Conservation (phyloP, 352 stramenopile genomes). For the Vaucheria bursata region DNA sequence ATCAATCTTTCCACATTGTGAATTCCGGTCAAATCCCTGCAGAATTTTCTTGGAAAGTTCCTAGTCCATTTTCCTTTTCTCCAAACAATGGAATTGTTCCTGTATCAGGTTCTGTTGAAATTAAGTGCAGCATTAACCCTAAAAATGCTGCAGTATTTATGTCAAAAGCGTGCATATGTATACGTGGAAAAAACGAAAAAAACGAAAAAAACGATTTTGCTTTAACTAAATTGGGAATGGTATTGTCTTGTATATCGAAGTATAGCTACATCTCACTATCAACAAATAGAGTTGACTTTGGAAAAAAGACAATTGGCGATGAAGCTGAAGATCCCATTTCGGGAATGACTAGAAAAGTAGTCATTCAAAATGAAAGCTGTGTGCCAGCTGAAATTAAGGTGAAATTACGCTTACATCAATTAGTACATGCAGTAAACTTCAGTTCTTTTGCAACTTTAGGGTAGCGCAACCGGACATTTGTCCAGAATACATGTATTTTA, state of each 20-base stretch:
- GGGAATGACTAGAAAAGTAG: conserved; percentile 63
- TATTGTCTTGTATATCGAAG: conserved; percentile 73
- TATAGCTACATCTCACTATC: conserved; percentile 72
- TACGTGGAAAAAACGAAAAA: conserved; percentile 52
- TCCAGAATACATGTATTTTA: background rate
- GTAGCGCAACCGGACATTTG: background rate
- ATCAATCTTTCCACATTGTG: conserved; percentile 60
- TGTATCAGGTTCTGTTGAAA: conserved; percentile 59
- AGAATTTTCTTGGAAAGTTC: conserved; percentile 69
- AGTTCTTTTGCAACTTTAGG: background rate
- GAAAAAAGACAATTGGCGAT: conserved; percentile 2
- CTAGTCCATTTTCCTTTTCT: conserved; percentile 67
- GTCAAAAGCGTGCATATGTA: conserved; percentile 55
- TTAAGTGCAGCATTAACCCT: conserved; percentile 65
- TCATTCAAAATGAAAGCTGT: conserved; percentile 75
- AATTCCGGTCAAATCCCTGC: conserved; percentile 76
- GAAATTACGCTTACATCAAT: background rate
- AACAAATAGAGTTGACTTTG: conserved; percentile 51
- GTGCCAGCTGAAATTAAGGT: conserved; percentile 69
- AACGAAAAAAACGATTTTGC: too few relatives aligned
- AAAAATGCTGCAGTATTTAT: conserved; percentile 69
- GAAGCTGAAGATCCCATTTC: too few relatives aligned
- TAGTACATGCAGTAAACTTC: background rate
- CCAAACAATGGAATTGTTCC: conserved; percentile 59
- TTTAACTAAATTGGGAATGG: conserved; percentile 61